Evolutionary conservation across 139 green algal species (phyloP).

Genomic region (Coelastrella sp.): DNA sequence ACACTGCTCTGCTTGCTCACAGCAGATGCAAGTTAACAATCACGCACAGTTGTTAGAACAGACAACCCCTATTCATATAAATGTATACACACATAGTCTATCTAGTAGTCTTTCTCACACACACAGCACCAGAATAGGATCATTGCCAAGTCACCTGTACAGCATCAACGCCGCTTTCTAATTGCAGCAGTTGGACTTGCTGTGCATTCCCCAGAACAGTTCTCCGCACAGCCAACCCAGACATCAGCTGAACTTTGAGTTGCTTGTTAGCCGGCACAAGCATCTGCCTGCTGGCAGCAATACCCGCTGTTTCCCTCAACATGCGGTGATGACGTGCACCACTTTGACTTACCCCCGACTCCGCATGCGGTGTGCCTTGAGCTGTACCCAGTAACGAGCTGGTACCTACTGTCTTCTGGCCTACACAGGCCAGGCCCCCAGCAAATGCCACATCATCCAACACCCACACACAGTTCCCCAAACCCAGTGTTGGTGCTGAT

Average conservation of each 20-base stretch:
- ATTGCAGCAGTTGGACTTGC: neutral
- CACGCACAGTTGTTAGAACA: no score
- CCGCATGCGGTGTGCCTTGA: neutral
- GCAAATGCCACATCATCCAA: conserved; percentile 21
- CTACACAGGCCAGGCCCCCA: conserved; percentile 9
- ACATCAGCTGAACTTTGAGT: conserved; percentile 14
- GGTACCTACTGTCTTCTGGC: neutral
- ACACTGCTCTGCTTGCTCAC: no score
- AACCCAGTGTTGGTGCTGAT: neutral
- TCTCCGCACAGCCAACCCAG: neutral
- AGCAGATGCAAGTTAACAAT: no score
- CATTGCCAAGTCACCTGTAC: neutral
- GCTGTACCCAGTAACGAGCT: neutral
- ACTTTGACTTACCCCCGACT: no score
- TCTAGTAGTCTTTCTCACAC: no score
- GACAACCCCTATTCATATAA: no score
- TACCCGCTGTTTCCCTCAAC: neutral
- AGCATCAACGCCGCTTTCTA: neutral
- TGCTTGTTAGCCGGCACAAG: conserved; percentile 12
- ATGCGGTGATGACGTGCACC: neutral
- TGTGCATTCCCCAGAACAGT: neutral
- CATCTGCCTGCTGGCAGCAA: neutral
- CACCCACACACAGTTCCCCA: conserved; percentile 26
- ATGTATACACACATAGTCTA: no score
- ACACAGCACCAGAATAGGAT: no score